A percentile compares a stretch with the other conserved stretches of the same genome.
Evolutionary conservation across 2,329 filamentous ascomycete species (phyloP).

Genomic region (Stenocarpella maydis): DNA sequence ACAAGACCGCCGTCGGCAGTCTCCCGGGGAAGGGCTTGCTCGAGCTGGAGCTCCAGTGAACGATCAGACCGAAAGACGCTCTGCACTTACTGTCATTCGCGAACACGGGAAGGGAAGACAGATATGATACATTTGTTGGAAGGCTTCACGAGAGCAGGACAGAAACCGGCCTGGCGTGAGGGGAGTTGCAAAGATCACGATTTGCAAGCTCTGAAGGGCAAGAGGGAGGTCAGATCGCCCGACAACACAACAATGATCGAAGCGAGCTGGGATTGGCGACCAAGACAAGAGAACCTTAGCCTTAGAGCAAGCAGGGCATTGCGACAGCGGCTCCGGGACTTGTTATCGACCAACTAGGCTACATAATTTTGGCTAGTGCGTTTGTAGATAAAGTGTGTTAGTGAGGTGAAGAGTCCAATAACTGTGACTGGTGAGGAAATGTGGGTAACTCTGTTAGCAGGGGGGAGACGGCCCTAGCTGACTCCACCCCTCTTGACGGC

Average conservation of each 20-base stretch:
- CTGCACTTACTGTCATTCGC: constrained; percentile 27
- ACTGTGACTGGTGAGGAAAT: rapidly evolving
- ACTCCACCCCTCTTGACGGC: constrained; percentile 5
- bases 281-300: not conserved
- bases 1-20: not conserved
- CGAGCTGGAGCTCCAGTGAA: constrained; percentile 2
- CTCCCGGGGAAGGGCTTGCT: constrained; percentile 1
- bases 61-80: not conserved
- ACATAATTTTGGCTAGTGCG: not conserved
- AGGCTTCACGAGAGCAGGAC: not conserved
- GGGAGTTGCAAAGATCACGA: constrained; percentile 13
- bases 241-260: constrained; percentile 26
- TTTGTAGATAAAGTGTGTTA: constrained; percentile 22
- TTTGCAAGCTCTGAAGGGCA: constrained; percentile 27
- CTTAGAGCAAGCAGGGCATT: constrained; percentile 10
- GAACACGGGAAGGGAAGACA: not conserved
- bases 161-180: not conserved
- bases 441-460: not conserved
- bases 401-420: not conserved
- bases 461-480: not conserved
- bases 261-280: constrained; percentile 27
- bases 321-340: constrained; percentile 20
- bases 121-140: constrained; percentile 22
- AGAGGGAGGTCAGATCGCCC: constrained; percentile 24
- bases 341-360: constrained; percentile 14